Percentiles rank a stretch among this genome's conserved stretches.
These are phyloP conservation scores for Colletotrichum sp. DNA, from an alignment of 2,329 filamentous ascomycete species.

Conservation along the genomic window DNA sequence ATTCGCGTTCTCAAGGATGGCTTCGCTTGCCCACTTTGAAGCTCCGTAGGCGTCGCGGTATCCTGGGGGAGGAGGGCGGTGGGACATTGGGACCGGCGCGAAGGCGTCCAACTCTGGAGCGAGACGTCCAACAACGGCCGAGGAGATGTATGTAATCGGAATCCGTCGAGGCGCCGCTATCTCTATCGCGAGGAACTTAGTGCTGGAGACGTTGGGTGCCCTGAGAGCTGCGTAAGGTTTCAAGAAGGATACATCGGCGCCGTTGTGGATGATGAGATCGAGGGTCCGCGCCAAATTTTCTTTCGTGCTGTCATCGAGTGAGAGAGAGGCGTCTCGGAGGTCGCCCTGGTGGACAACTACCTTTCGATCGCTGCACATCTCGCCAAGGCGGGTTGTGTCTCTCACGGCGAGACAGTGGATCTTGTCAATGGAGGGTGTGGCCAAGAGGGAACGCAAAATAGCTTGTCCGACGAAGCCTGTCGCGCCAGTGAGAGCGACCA, in stretches of 20 bases:
- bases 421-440: not conserved
- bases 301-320: slow-evolving; percentile 32
- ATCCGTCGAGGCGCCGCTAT: slow-evolving; percentile 27
- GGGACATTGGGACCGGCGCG: slow-evolving; percentile 1
- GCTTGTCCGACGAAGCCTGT: slow-evolving; percentile 22
- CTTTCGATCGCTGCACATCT: slow-evolving; percentile 25
- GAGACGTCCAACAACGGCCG: slow-evolving; percentile 23
- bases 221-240: slow-evolving; percentile 33
- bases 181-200: slow-evolving; percentile 26
- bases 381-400: not conserved
- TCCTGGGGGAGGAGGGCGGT: slow-evolving; percentile 20
- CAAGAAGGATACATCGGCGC: slow-evolving; percentile 37
- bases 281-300: slow-evolving; percentile 14
- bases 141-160: slow-evolving; percentile 43
- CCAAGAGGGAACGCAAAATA: slow-evolving; percentile 4
- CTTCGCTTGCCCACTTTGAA: slow-evolving; percentile 39
- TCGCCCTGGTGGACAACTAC: slow-evolving; percentile 40
- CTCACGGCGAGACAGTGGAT: slow-evolving; percentile 21
- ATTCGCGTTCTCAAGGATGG: slow-evolving; percentile 29
- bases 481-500: slow-evolving; percentile 20
- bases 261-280: slow-evolving; percentile 57
- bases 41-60: slow-evolving; percentile 34
- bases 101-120: slow-evolving; percentile 7
- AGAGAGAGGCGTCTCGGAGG: slow-evolving; percentile 37
- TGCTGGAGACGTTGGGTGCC: slow-evolving; percentile 31